Evolutionary conservation across 495 filamentous ascomycete species (phyloP), one percentile per base, ranked within the genome.

Genomic region (Penicillium roqueforti): DNA sequence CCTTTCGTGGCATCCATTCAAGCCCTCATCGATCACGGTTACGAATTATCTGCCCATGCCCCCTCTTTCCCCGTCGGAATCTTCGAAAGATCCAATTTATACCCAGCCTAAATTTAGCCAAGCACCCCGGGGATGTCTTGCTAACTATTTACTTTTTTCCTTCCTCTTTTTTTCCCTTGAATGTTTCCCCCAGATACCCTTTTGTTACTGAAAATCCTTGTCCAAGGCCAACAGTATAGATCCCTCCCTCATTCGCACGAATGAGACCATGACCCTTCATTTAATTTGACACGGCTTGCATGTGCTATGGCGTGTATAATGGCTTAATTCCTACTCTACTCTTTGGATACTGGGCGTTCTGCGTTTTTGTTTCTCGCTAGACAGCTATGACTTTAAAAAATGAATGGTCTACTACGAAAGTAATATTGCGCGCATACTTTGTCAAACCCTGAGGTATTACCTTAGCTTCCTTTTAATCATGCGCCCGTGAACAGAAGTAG

Each of bases 201-300:
- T 45, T 49, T 49, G 45, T 25, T 51, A 34, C 44, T 51, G 46
- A 36, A 47, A 4, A 25, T 5, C 39, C 19, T 44, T 55, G 34
- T 38, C 20, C 41, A 55, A 22, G 36, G 44, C 14, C 31, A 43
- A 38, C 39, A 50, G 47, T 51, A 42, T 59, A 52, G 55, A 57
- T 13, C 32, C 22, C 16, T 39, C 31, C 32, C 39, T 13, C 32
- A 16, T 13, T 39, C 31, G 25, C 39, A 45, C 41, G 8, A 44
- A 44, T 31, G 20, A 54, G 20, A 43, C 40, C 37, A 52, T 36
- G 50, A 34, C 19, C 11, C 4, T 18, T 43, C 13, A 44, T 52
- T 36, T 36, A 28, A 52, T 43, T 20, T 44, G 31, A 36, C 39
- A 36, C 40, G 20, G 19, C n/a, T 28, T 34, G 38, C 40, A 52